phyloP scores from a whole-genome alignment of 2,329 filamentous ascomycete species.

The Microdochium bolleyi region DNA sequence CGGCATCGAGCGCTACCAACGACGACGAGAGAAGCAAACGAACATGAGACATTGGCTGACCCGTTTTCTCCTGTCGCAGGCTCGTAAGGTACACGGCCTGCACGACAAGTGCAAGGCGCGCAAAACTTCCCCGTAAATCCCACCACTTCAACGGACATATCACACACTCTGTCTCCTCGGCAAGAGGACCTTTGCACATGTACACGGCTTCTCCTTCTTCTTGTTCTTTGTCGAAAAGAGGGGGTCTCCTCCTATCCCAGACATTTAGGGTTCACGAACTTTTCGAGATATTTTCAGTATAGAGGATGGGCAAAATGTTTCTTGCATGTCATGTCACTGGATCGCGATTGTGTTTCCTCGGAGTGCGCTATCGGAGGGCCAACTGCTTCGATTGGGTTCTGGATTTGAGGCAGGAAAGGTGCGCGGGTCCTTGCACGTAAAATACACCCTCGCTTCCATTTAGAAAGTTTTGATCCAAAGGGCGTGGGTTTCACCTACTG shows the following conservation, averaged over 20 bases:
- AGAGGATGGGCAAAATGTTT: background rate
- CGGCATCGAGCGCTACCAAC: background rate
- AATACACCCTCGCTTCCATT: background rate
- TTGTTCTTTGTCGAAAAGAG: background rate
- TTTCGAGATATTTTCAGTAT: background rate
- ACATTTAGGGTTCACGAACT: background rate
- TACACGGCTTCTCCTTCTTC: too few species aligned
- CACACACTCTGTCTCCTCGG: background rate
- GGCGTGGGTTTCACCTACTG: background rate
- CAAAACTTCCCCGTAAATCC: conserved; percentile 28
- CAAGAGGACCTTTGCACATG: background rate
- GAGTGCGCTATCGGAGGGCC: background rate
- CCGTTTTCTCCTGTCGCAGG: conserved; percentile 26
- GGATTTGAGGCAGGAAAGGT: background rate
- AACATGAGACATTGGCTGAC: background rate
- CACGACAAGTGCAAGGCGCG: conserved; percentile 90
- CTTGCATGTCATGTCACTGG: background rate
- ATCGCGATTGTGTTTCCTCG: background rate
- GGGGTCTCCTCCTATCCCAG: background rate
- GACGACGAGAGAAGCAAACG: background rate
- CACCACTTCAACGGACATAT: background rate
- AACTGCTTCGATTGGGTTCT: background rate
- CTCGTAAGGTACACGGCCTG: conserved; percentile 74
- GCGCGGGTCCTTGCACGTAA: background rate
- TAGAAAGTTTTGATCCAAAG: background rate